Base-by-base conservation (phyloP, 345 rosid genomes). In the Gynandropsis gynandra region DNA sequence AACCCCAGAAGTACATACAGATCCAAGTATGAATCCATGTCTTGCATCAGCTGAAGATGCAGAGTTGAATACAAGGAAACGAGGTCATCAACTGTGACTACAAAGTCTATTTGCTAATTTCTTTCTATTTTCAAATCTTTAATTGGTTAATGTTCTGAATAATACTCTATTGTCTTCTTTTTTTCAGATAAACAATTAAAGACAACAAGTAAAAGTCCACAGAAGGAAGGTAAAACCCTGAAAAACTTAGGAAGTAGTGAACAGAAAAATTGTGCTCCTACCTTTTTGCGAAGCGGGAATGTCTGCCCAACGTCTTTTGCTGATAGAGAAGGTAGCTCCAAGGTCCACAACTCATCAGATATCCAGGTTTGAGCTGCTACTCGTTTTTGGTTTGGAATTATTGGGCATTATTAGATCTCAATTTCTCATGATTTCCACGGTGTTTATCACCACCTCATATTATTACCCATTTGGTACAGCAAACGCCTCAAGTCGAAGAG, bases 1-100 rank as follows among this genome's bases (percentile, higher is more conserved):
- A 61, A 65, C 71, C 65, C 89, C 89, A 12, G 65, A 67, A 46
- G 76, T 92, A 37, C 96, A 87, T 50, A 17, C 74, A 13, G 96
- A 84, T 67, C 78, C 71, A 21, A 67, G 57, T 46, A 74, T 80
- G 86, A 69, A 71, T 67, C 78, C 80, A 17, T 69, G 65, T 39
- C 46, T 52, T 47, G 67, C 74, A 61, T 73, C 75, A 42, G 72
- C 72, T 62, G 76, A 74, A 64, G 79, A 68, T 68, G 65, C 70
- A 52, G 79, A 61, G 29, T 60, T 65, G 64, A 46, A 53, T 64
- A 69, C 52, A 54, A 79, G 54, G 59, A 79, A 74, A 56, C 75
- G 47, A 80, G 89, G 96, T 83, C 32, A 52, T 57, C 58, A 51
- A 31, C 47, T 42, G 45, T 43, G 46, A 55, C 62, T 50, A 37